phyloP scores from a whole-genome alignment of 2,329 filamentous ascomycete species.

The Xylariaceae sp. region DNA sequence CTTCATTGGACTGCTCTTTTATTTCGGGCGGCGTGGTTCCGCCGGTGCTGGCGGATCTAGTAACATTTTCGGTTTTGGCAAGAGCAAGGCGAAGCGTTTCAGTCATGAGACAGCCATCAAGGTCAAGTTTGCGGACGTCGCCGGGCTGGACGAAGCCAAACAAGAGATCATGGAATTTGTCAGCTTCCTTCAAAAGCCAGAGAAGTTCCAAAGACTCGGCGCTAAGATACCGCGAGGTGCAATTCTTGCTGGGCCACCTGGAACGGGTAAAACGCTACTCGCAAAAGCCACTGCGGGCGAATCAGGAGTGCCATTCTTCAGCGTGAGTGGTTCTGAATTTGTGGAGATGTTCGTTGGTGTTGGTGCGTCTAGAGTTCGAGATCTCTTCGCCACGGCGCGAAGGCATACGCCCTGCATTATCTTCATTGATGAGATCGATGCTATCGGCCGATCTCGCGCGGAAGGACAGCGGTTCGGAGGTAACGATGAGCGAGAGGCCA shows the following conservation, averaged over 20 bases:
- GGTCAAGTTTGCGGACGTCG: constrained; percentile 95
- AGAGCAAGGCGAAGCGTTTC: constrained; percentile 94
- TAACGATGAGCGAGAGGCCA: constrained; percentile 96
- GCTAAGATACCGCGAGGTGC: constrained; percentile 97
- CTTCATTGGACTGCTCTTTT: constrained; percentile 81
- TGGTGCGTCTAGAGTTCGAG: constrained; percentile 90
- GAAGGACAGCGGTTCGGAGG: constrained; percentile 81
- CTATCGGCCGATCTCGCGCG: constrained; percentile 86
- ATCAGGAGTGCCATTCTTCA: constrained; percentile 96
- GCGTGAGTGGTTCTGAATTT: constrained; percentile 97
- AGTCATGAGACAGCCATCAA: constrained; percentile 96
- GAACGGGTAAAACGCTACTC: constrained; percentile 96
- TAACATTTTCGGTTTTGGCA: constrained; percentile 93
- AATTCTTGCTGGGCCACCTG: constrained; percentile 94
- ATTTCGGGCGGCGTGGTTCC: constrained; percentile 71
- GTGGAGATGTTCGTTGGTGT: constrained; percentile 99
- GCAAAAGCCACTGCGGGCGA: constrained; percentile 98
- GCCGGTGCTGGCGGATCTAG: constrained; percentile 68
- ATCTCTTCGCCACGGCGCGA: constrained; percentile 89
- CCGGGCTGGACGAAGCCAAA: constrained; percentile 98
- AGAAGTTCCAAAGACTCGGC: constrained; percentile 88
- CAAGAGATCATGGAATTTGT: constrained; percentile 99
- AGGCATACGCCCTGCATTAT: constrained; percentile 98
- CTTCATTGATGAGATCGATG: constrained; percentile 99
- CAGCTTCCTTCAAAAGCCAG: constrained; percentile 91